These are phyloP conservation scores for Colletotrichum sansevieriae DNA, from an alignment of 2,329 filamentous ascomycete species.

Conservation along the genomic window DNA sequence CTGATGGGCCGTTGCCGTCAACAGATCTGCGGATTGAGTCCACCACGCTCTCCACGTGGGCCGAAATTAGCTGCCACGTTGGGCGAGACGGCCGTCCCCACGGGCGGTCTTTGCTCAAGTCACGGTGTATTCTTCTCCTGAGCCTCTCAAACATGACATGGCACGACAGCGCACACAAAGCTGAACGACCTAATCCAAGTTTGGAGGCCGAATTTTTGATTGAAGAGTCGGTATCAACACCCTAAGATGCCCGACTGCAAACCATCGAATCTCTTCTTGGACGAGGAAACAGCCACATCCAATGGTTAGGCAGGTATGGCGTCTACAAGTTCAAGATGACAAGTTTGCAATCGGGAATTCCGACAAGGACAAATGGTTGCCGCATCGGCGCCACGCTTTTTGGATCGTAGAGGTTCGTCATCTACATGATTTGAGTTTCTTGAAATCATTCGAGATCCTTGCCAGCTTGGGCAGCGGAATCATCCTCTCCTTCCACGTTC, in stretches of 20 bases:
- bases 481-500: conserved; percentile 77
- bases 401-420: conserved; percentile 17
- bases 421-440: conserved; percentile 25
- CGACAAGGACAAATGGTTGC: conserved; percentile 14
- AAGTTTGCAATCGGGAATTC: conserved; percentile 17
- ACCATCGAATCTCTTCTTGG: background rate
- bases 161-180: background rate
- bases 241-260: background rate
- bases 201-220: conserved; percentile 3
- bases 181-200: background rate
- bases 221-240: conserved; percentile 2
- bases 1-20: background rate
- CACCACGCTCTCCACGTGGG: conserved; percentile 20
- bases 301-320: conserved; percentile 9
- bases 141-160: background rate
- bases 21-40: conserved; percentile 24
- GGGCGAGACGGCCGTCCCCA: conserved; percentile 15
- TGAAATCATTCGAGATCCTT: conserved; percentile 9
- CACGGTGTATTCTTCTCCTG: background rate
- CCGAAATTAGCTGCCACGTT: conserved; percentile 27
- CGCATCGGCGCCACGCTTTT: conserved; percentile 15
- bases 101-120: conserved; percentile 27
- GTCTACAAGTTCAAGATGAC: conserved; percentile 23
- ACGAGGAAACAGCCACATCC: conserved; percentile 13
- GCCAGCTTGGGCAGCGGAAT: conserved; percentile 48